Base-by-base conservation (phyloP, 1,139 yeast species). In the Taphrina wiesneri region DNA sequence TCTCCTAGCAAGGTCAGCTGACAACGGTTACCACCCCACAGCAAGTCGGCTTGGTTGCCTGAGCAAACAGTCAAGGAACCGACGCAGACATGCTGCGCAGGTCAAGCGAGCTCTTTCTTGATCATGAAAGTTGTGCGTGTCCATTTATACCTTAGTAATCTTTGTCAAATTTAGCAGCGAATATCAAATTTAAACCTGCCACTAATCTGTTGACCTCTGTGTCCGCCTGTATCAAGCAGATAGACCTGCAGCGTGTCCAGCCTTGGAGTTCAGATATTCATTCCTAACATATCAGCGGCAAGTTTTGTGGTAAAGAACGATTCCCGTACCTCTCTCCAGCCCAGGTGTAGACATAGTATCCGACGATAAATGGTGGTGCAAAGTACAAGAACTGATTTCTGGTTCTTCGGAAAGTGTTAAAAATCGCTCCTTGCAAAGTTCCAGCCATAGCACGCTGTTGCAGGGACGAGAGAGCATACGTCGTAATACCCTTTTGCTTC, bases 391-490 rank as follows among this genome's bases (percentile, higher is more conserved):
- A 85, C 82, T 93, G 98, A 76, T 88, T 82, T 81, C 86, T 89
- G 74, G 88, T 86, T 84, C 99, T 89, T 85, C 99, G 91, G 84
- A 89, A 89, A 61, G 89, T 85, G 86, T 95, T 93, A 87, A 89
- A 92, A 72, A 92, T 79, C 67, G 97, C 90, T 78, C 85, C 86
- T 83, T 92, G 85, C 74, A 88, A 83, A 73, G 87, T 85, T 72
- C 96, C 97, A 78, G 88, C 87, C 77, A 93, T 83, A 68, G 98
- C 97, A 78, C 85, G 87, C 79, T 95, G 96, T 69, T 97, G 97
- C 74, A 83, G 89, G 70, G 97, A 96, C 70, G 99, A 88, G 70
- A 93, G 92, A 68, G 96, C 82, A 83, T 93, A 95, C 67, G 86
- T 83, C 69, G 91, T 86, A 73, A 89, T 82, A 78, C 74, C 87